Evolutionary conservation across 2,329 filamentous ascomycete genomes (phyloP).

Genomic region (Cercospora sojina): DNA sequence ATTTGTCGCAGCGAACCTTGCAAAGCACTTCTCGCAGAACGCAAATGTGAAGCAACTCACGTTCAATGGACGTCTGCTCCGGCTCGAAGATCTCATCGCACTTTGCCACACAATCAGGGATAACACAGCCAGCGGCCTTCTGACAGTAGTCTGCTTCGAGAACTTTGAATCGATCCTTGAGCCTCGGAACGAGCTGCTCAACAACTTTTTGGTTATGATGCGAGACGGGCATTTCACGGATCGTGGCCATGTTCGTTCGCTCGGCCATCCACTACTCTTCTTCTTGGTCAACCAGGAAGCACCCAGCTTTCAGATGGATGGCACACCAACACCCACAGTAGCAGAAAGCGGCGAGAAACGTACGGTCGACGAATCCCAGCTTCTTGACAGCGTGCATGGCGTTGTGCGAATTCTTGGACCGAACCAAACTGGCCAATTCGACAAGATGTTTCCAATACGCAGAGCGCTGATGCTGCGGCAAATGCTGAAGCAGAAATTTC

Average conservation of each 20-base stretch:
- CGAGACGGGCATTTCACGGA: slow-evolving; percentile 36
- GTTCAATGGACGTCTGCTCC: slow-evolving; percentile 35
- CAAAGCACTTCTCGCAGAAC: slow-evolving; percentile 29
- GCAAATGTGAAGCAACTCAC: slow-evolving; percentile 28
- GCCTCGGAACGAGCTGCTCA: slow-evolving; percentile 29
- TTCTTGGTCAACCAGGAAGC: slow-evolving; percentile 37
- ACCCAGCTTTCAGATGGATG: slow-evolving; percentile 23
- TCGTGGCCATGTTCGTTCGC: slow-evolving; percentile 29
- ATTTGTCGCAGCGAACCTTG: slow-evolving; percentile 35
- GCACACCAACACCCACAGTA: slow-evolving; percentile 31
- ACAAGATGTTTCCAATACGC: slow-evolving; percentile 35
- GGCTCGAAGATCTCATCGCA: slow-evolving; percentile 30
- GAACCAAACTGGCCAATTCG: slow-evolving; percentile 32
- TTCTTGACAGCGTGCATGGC: slow-evolving; percentile 38
- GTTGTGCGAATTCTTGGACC: slow-evolving; percentile 35
- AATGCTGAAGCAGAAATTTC: slow-evolving; percentile 35
- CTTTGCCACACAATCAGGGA: slow-evolving; percentile 37
- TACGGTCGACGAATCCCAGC: slow-evolving; percentile 30
- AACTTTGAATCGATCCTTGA: slow-evolving; percentile 37
- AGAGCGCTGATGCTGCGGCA: slow-evolving; percentile 38
- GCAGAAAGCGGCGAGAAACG: slow-evolving; percentile 25
- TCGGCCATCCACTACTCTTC: slow-evolving; percentile 36
- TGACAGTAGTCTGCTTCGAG: slow-evolving; percentile 35
- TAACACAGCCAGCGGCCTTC: slow-evolving; percentile 28
- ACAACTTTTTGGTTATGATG: slow-evolving; percentile 35